phyloP scores from a whole-genome alignment of 805 yeast species.

The Ogataea dorogensis region DNA sequence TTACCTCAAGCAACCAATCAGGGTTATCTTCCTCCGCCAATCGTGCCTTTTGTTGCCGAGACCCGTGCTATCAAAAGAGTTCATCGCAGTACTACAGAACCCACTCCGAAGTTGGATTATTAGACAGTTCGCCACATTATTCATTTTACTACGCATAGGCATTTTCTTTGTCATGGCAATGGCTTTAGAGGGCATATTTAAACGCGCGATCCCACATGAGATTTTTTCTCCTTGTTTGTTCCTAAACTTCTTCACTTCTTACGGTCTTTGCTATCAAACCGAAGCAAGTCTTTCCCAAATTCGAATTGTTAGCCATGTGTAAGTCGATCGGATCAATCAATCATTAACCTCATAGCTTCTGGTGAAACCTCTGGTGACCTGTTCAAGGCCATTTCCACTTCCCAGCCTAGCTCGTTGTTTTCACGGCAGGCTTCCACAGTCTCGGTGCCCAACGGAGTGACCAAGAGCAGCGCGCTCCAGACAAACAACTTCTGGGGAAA shows the following conservation, averaged over 20 bases:
- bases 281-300: neutral
- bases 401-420: conserved; percentile 46
- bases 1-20: conserved; percentile 18
- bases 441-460: conserved; percentile 25
- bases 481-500: conserved; percentile 79
- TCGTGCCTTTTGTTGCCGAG: conserved; percentile 1
- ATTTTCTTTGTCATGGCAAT: neutral
- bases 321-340: neutral
- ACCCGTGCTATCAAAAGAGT: conserved; percentile 4
- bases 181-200: conserved; percentile 4
- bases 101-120: conserved; percentile 19
- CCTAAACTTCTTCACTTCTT: conserved; percentile 7
- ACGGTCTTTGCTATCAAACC: conserved; percentile 8
- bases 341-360: conserved; percentile 8
- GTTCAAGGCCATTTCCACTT: conserved; percentile 40
- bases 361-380: conserved; percentile 38
- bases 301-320: conserved; percentile 6
- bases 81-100: conserved; percentile 6
- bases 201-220: conserved; percentile 4
- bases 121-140: too few species aligned
- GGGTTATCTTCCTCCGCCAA: conserved; percentile 19
- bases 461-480: conserved; percentile 39
- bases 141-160: too few species aligned
- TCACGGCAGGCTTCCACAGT: conserved; percentile 28
- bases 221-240: conserved; percentile 5